Conservation (phyloP, 352 stramenopile genomes). For the Phytophthora hybrid region DNA sequence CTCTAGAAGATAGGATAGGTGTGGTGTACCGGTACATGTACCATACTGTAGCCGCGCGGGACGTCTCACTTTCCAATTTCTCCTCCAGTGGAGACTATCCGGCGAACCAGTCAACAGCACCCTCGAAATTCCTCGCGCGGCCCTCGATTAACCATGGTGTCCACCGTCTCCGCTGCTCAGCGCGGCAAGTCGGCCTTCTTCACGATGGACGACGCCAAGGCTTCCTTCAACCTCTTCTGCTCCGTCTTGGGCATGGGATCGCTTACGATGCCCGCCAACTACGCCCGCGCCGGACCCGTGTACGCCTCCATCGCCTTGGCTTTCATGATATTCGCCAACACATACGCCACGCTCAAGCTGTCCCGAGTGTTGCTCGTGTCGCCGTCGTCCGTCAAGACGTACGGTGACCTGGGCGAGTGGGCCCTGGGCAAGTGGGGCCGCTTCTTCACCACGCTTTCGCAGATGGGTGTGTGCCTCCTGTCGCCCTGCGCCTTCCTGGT, state of each 20-base stretch:
- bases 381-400: constrained; percentile 59
- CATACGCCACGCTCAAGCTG: constrained; percentile 59
- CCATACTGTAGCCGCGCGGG: background rate
- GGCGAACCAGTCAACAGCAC: constrained; percentile 13
- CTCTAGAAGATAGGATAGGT: constrained; percentile 7
- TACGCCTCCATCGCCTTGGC: constrained; percentile 50
- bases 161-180: constrained; percentile 24
- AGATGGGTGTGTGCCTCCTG: constrained; percentile 55
- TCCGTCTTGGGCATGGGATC: constrained; percentile 59
- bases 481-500: constrained; percentile 58
- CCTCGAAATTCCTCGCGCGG: background rate
- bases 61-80: constrained; percentile 40
- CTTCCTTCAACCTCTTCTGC: constrained; percentile 56
- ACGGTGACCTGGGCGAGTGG: constrained; percentile 54
- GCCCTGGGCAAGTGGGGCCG: constrained; percentile 44
- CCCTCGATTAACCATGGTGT: constrained; percentile 26
- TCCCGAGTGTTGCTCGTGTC: constrained; percentile 56
- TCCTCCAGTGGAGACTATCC: constrained; percentile 24
- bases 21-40: too few relatives aligned
- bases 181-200: constrained; percentile 44
- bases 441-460: constrained; percentile 52
- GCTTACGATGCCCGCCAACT: constrained; percentile 65
- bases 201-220: constrained; percentile 61
- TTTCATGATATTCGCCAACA: constrained; percentile 69
- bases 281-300: constrained; percentile 52